Conservation (phyloP, 192 early-diverging fungal genomes). For the Entomortierella chlamydospora region DNA sequence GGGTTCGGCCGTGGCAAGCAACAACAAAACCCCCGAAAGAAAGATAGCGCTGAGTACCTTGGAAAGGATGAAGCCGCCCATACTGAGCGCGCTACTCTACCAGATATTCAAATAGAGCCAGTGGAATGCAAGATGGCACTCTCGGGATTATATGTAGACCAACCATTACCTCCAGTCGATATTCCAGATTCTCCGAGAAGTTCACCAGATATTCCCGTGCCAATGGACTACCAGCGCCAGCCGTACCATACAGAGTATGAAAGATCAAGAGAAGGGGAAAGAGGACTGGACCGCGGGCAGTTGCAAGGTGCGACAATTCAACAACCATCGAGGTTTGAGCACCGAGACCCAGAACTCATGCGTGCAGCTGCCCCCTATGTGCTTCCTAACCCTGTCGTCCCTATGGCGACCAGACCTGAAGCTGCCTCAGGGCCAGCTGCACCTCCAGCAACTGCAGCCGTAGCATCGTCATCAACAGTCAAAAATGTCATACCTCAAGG, state of each 20-base stretch:
- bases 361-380: slow-evolving; percentile 13
- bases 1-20: background rate
- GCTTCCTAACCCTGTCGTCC: slow-evolving; percentile 6
- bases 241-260: background rate
- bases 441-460: background rate
- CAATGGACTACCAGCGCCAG: slow-evolving; percentile 6
- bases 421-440: background rate
- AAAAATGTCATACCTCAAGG: background rate
- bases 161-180: slow-evolving; percentile 2
- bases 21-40: slow-evolving; percentile 2
- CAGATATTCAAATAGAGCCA: slow-evolving; percentile 35
- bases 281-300: background rate
- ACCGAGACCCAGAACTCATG: slow-evolving; percentile 16
- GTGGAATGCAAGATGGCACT: slow-evolving; percentile 28
- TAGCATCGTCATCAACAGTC: background rate
- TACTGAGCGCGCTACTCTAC: slow-evolving; percentile 38
- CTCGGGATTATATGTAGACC: slow-evolving; percentile 37
- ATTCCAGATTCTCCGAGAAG: slow-evolving; percentile 5
- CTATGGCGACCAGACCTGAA: background rate
- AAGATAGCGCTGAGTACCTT: slow-evolving; percentile 9
- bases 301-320: background rate
- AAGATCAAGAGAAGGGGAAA: background rate
- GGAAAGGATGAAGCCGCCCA: slow-evolving; percentile 31
- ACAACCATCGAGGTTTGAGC: slow-evolving; percentile 6
- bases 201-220: slow-evolving; percentile 31